Percentiles rank a stretch among this genome's conserved stretches.
Evolutionary conservation across 2,329 filamentous ascomycete genomes (phyloP).

Genomic region (Trichoderma polysporum): DNA sequence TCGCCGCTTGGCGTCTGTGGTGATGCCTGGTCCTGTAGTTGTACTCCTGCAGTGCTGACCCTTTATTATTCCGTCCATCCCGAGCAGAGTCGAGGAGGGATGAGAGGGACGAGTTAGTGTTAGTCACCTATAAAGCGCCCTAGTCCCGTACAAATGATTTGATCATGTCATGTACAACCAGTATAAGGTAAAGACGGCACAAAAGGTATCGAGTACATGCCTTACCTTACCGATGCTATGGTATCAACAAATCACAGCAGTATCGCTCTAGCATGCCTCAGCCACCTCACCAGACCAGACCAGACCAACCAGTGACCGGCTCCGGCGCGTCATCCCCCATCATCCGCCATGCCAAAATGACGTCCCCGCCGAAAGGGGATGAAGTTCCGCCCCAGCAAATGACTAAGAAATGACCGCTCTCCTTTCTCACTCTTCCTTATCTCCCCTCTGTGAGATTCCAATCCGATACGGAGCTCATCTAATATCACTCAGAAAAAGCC

Average conservation of each 20-base stretch:
- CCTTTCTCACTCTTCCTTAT: slow-evolving; percentile 4
- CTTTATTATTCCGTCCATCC: slow-evolving; percentile 5
- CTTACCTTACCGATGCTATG: background rate
- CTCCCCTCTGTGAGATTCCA: background rate
- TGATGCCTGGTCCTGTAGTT: background rate
- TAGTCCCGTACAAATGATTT: too few species aligned
- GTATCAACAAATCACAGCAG: background rate
- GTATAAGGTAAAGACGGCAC: background rate
- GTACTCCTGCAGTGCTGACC: background rate
- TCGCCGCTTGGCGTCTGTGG: background rate
- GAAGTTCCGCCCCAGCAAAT: background rate
- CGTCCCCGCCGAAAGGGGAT: slow-evolving; percentile 13
- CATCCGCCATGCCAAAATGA: slow-evolving; percentile 20
- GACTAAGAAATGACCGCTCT: background rate
- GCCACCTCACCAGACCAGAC: slow-evolving; percentile 19
- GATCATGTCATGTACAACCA: background rate
- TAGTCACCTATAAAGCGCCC: background rate
- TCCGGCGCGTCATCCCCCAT: slow-evolving; percentile 21
- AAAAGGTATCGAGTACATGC: background rate
- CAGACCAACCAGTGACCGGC: slow-evolving; percentile 13
- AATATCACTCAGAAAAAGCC: too few species aligned
- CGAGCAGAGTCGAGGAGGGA: background rate
- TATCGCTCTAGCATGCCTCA: slow-evolving; percentile 5
- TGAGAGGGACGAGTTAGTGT: background rate
- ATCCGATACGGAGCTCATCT: background rate